Evolutionary conservation across 179 eudicot genomes (phyloP), one percentile per base, ranked within the genome.

Genomic region (Pouteria campechiana): DNA sequence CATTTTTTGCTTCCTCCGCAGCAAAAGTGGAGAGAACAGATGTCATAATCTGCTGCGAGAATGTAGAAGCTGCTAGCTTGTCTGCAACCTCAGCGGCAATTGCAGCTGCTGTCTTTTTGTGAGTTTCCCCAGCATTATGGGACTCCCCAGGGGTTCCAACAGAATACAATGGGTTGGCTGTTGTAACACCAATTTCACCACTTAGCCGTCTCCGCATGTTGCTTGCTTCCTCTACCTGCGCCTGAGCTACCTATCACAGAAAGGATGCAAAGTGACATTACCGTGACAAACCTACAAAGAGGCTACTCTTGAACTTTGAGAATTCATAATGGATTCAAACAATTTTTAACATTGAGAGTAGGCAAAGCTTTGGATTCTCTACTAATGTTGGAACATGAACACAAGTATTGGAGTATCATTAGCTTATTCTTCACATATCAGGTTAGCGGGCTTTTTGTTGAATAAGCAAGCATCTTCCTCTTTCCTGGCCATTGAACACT

Each of bases 41-140:
- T 7, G 81, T 55, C 98, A 90, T 90, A 60, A 90, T 90, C 38
- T 67, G 56, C 52, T 85, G 95, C 27, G 98, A 90, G 18, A 93
- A 85, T 30, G 72, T 81, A 4, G 95, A 90, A 48, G 98, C 95
- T 18, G 98, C 58, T 16, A 85, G 95, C 75, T 49, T 90, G 65
- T 90, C 95, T 12, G 79, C 98, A 49, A 90, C 86, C 76, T 76
- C 87, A 37, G 97, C 97, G 22, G 97, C 97, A 41, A 89, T 78
- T 40, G 74, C 75, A 13, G 95, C 88, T 13, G 90, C 73, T 0
- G 90, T 63, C 58, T 76, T 85, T 44, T 72, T 81, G 10, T 82
- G 52, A 18, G 59, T 48, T 60, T 54, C 54, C 10, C 55, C 76
- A 11, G 46, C 46, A 24, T 38, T 44, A 33, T 61, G 60, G 1